phyloP scores from a whole-genome alignment of 2,329 filamentous ascomycete species.

The Teratosphaeria destructans region DNA sequence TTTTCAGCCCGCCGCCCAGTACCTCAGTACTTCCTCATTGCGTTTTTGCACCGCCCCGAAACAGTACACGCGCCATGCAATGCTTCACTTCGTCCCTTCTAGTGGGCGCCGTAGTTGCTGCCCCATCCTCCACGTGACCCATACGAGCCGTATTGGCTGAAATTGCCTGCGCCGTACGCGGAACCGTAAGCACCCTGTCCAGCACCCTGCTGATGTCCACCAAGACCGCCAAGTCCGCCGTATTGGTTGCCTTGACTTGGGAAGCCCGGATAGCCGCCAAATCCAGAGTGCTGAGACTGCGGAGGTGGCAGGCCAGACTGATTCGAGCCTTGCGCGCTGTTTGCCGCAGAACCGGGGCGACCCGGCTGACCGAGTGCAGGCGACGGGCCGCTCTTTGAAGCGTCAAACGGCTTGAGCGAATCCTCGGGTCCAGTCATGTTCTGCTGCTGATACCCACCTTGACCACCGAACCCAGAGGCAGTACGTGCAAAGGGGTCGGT shows the following conservation, averaged over 20 bases:
- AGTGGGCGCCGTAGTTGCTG: conserved; percentile 21
- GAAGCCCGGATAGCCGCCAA: conserved; percentile 35
- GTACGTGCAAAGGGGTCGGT: conserved; percentile 51
- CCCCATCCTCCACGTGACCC: conserved; percentile 25
- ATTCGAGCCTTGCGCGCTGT: conserved; percentile 42
- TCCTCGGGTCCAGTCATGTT: conserved; percentile 39
- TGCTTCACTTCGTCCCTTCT: background rate
- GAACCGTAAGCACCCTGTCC: conserved; percentile 30
- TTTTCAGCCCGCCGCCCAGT: background rate
- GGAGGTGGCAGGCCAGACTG: conserved; percentile 45
- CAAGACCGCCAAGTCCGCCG: conserved; percentile 42
- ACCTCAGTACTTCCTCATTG: background rate
- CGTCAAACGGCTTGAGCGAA: conserved; percentile 46
- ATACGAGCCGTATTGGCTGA: conserved; percentile 25
- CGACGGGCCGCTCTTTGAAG: conserved; percentile 45
- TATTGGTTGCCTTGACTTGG: conserved; percentile 40
- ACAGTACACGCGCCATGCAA: background rate
- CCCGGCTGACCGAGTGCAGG: conserved; percentile 51
- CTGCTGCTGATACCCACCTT: conserved; percentile 34
- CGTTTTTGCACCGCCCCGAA: background rate
- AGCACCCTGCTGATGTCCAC: conserved; percentile 31
- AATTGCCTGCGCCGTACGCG: conserved; percentile 20
- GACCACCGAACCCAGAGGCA: conserved; percentile 45
- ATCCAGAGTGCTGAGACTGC: conserved; percentile 48
- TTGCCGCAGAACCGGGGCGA: conserved; percentile 53